Conservation (phyloP, 148 eudicot species). For the Chenopodium formosanum region DNA sequence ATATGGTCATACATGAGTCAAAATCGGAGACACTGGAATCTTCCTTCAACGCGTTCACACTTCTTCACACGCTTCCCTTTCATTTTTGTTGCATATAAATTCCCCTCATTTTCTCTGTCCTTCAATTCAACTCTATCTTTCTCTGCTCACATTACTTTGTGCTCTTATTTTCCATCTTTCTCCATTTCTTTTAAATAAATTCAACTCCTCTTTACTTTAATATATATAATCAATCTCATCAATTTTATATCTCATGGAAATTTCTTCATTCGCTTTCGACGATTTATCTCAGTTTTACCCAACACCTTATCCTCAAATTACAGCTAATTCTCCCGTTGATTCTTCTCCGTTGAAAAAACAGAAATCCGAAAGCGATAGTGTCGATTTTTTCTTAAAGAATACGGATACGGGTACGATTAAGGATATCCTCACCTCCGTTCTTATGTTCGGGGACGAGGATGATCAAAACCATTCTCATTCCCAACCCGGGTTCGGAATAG, state of each 20-base stretch:
- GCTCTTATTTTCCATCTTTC: background rate
- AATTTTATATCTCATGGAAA: constrained; percentile 34
- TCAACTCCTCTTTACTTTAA: background rate
- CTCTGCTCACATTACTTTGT: constrained; percentile 23
- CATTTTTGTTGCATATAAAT: background rate
- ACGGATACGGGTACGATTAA: background rate
- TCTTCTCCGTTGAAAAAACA: background rate
- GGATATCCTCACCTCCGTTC: constrained; percentile 5
- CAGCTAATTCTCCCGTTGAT: background rate
- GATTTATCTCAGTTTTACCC: constrained; percentile 31
- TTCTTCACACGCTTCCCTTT: constrained; percentile 34
- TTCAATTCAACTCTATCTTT: constrained; percentile 7
- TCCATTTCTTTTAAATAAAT: background rate
- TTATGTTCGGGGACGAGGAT: constrained; percentile 17
- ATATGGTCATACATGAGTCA: background rate
- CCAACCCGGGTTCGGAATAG: too few species aligned
- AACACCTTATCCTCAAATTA: constrained; percentile 14
- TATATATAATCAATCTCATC: background rate
- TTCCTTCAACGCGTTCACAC: constrained; percentile 46
- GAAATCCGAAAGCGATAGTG: too few species aligned
- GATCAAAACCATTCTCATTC: too few species aligned
- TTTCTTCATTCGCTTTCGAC: constrained; percentile 34
- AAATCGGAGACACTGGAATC: constrained; percentile 21
- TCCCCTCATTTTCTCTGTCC: background rate
- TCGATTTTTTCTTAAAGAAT: too few species aligned